A percentile compares a stretch with the other conserved stretches of the same genome.
These are phyloP conservation scores for Scheffersomyces titani DNA, from an alignment of 1,139 yeast species.

Conservation along the genomic window DNA sequence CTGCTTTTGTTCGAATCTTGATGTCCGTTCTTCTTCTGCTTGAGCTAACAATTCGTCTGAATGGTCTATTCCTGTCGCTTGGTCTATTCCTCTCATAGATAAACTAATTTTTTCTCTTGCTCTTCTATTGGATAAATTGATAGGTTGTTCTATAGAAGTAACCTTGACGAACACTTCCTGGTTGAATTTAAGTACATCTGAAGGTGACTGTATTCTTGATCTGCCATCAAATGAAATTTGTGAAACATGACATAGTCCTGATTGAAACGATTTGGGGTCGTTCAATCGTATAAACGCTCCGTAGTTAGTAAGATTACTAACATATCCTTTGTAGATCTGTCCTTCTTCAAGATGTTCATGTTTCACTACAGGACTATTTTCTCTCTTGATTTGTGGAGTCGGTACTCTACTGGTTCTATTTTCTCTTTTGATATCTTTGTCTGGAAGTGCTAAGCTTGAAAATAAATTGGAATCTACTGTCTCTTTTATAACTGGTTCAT, in stretches of 20 bases:
- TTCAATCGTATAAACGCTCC: conserved; percentile 72
- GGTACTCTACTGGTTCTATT: not conserved
- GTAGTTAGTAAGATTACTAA: conserved; percentile 60
- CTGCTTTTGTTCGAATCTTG: conserved; percentile 5
- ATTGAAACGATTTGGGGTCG: conserved; percentile 23
- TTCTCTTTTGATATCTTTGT: not conserved
- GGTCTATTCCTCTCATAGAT: conserved; percentile 78
- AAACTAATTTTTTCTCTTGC: conserved; percentile 49
- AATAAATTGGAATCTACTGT: not conserved
- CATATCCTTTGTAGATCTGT: conserved; percentile 58
- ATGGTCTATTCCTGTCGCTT: conserved; percentile 57
- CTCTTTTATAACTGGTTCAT: not conserved
- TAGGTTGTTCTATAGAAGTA: conserved; percentile 36
- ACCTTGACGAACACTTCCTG: conserved; percentile 72
- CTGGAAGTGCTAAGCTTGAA: conserved; percentile 2
- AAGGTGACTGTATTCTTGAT: conserved; percentile 54
- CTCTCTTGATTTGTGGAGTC: conserved; percentile 3
- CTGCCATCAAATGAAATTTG: conserved; percentile 52
- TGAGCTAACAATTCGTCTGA: conserved; percentile 17
- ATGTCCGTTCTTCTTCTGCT: conserved; percentile 26
- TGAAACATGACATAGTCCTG: conserved; percentile 80
- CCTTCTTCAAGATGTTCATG: conserved; percentile 33
- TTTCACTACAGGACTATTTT: not conserved
- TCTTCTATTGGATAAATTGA: conserved; percentile 21
- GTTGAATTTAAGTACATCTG: conserved; percentile 55